Conservation (phyloP, 176 grass and related monocot genomes). For the Phoenix roebelenii region DNA sequence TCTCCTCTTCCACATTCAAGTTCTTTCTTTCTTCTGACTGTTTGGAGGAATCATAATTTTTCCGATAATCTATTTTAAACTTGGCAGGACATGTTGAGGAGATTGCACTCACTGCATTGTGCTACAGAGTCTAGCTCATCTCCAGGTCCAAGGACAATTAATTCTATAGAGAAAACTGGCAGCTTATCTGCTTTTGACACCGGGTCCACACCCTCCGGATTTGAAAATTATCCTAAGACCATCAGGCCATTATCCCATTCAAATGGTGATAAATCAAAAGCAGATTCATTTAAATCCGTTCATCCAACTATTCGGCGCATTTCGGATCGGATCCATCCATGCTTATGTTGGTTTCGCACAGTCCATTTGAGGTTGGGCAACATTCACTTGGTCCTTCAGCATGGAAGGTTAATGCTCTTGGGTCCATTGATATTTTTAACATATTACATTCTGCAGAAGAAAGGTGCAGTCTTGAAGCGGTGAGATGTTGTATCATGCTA, state of each 20-base stretch:
- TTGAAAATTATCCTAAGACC: conserved; percentile 19
- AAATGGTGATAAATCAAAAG: conserved; percentile 18
- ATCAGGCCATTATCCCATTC: conserved; percentile 4
- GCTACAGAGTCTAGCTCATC: conserved; percentile 20
- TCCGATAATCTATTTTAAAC: too few species aligned
- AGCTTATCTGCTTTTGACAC: conserved; percentile 9
- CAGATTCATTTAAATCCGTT: conserved; percentile 24
- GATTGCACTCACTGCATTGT: conserved; percentile 23
- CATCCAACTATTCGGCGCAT: conserved; percentile 22
- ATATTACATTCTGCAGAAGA: conserved; percentile 41
- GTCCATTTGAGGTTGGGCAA: conserved; percentile 56
- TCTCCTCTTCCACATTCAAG: neutral
- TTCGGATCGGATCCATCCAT: conserved; percentile 35
- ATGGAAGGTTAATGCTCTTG: conserved; percentile 49
- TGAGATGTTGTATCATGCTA: conserved; percentile 8
- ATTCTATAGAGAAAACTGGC: conserved; percentile 1
- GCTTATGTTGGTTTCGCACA: conserved; percentile 72
- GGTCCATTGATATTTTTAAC: conserved; percentile 53
- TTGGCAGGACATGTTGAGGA: conserved; percentile 31
- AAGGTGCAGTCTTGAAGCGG: conserved; percentile 51
- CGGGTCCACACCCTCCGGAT: neutral
- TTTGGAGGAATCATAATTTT: too few species aligned
- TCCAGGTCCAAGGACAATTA: conserved; percentile 1
- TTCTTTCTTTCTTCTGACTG: neutral
- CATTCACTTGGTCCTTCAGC: conserved; percentile 49